Conservation (phyloP, 2,329 filamentous ascomycete genomes). For the Didymella exigua region DNA sequence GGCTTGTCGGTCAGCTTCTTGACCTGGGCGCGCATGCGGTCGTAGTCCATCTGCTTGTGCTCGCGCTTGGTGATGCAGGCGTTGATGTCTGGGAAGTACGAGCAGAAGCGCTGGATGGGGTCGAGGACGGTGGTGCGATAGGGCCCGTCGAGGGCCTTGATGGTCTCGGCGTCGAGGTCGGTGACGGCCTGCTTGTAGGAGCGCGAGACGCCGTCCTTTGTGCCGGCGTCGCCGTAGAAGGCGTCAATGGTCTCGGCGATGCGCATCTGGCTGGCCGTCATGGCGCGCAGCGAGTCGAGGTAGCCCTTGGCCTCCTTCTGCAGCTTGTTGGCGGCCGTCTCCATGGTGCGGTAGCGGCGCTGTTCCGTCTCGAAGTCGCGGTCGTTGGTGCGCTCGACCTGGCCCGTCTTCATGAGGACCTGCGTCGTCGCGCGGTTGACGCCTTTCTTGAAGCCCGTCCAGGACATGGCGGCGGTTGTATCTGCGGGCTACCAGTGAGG, state of each 20-base stretch:
- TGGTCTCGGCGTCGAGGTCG: conserved; percentile 95
- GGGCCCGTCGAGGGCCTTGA: conserved; percentile 95
- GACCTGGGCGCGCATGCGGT: conserved; percentile 91
- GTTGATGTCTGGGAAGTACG: conserved; percentile 98
- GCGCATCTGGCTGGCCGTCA: conserved; percentile 99
- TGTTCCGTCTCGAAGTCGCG: conserved; percentile 98
- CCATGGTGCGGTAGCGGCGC: conserved; percentile 96
- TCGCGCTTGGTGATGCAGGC: conserved; percentile 99
- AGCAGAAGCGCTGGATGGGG: conserved; percentile 93
- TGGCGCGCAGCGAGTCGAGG: conserved; percentile 92
- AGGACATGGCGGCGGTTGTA: conserved; percentile 49
- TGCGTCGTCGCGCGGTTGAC: conserved; percentile 98
- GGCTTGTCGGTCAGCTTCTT: conserved; percentile 98
- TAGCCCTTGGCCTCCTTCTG: conserved; percentile 99
- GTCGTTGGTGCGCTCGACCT: conserved; percentile 98
- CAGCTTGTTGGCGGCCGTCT: conserved; percentile 85
- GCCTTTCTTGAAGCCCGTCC: conserved; percentile 92
- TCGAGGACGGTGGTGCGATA: conserved; percentile 94
- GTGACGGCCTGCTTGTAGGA: conserved; percentile 99
- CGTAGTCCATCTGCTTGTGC: conserved; percentile 98
- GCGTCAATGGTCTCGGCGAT: conserved; percentile 99
- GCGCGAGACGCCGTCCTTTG: conserved; percentile 90
- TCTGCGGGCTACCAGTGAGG: too few relatives aligned
- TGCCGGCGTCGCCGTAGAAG: conserved; percentile 96
- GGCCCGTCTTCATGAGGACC: conserved; percentile 99